These are phyloP conservation scores for Dioscorea dumetorum DNA, from an alignment of 106 monocot genomes.

Conservation along the genomic window DNA sequence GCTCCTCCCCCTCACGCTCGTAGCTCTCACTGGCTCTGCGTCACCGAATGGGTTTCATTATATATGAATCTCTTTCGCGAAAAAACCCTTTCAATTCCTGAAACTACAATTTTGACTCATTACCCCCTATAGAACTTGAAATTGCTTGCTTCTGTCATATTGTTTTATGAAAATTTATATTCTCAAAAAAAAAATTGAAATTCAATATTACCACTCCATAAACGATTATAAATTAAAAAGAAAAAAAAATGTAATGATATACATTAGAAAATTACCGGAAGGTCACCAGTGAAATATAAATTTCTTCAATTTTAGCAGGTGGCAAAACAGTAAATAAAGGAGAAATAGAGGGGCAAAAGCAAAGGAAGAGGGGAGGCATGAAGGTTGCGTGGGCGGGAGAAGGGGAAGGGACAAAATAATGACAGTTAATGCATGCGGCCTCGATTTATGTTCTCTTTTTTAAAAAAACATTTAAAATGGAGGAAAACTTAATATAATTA, in stretches of 20 bases:
- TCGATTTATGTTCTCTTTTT: neutral
- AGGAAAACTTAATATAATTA: neutral
- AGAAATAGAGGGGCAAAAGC: neutral
- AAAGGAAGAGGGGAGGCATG: neutral
- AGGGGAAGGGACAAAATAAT: conserved; percentile 5
- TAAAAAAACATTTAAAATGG: neutral
- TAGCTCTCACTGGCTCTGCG: too few relatives aligned
- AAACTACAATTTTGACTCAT: too few relatives aligned
- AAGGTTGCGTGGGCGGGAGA: conserved; percentile 4
- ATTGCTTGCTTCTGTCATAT: too few relatives aligned
- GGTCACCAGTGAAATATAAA: too few relatives aligned
- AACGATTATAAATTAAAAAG: neutral
- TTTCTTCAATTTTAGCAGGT: too few relatives aligned
- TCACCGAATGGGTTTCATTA: too few relatives aligned
- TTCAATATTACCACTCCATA: neutral
- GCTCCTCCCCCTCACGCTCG: too few relatives aligned
- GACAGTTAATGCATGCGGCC: conserved; percentile 12
- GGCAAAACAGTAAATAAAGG: neutral
- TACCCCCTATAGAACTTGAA: too few relatives aligned
- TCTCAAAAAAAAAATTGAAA: neutral
- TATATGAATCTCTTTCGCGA: too few relatives aligned
- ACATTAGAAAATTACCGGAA: neutral
- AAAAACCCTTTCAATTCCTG: too few relatives aligned
- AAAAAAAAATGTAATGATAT: neutral
- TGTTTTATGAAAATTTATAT: neutral